Conservation (phyloP, 1,139 yeast genomes). For the Blastobotrys malaysiensis region DNA sequence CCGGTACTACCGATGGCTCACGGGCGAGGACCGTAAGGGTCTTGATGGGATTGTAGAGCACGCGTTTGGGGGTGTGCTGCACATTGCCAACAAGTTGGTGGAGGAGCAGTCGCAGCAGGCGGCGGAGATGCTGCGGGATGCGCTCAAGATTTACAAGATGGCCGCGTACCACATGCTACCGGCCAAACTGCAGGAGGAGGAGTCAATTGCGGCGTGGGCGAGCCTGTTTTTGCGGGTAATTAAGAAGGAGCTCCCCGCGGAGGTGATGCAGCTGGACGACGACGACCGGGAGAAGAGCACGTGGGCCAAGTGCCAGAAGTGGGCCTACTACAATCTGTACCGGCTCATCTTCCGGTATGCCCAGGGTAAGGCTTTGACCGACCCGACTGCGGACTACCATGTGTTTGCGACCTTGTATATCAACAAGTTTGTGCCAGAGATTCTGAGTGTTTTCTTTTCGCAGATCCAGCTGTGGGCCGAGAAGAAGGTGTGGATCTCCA, state of each 20-base stretch:
- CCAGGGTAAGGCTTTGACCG: slow-evolving; percentile 34
- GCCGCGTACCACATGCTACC: slow-evolving; percentile 77
- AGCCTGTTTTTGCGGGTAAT: slow-evolving; percentile 68
- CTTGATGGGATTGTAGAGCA: slow-evolving; percentile 57
- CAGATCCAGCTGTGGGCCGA: slow-evolving; percentile 73
- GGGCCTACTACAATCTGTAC: slow-evolving; percentile 79
- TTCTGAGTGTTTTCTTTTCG: slow-evolving; percentile 56
- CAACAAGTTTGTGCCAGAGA: slow-evolving; percentile 62
- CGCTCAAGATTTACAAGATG: slow-evolving; percentile 76
- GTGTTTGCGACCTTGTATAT: slow-evolving; percentile 33
- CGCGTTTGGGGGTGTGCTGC: slow-evolving; percentile 65
- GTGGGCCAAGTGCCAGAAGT: slow-evolving; percentile 79
- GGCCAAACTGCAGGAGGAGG: slow-evolving; percentile 53
- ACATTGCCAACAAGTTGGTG: slow-evolving; percentile 56
- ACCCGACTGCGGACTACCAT: slow-evolving; percentile 30
- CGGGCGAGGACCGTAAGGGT: slow-evolving; percentile 51
- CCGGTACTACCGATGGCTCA: slow-evolving; percentile 72
- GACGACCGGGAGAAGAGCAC: slow-evolving; percentile 46
- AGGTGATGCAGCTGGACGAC: slow-evolving; percentile 41
- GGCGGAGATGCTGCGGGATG: slow-evolving; percentile 74
- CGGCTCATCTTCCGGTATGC: slow-evolving; percentile 76
- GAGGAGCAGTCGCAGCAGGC: slow-evolving; percentile 41
- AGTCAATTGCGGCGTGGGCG: slow-evolving; percentile 65
- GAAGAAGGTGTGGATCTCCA: slow-evolving; percentile 61
- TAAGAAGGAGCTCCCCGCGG: slow-evolving; percentile 52